Percentiles rank a stretch among this genome's conserved stretches.
These are phyloP conservation scores for Dactylis glomerata DNA, from an alignment of 176 grass and related monocot species.

Conservation along the genomic window DNA sequence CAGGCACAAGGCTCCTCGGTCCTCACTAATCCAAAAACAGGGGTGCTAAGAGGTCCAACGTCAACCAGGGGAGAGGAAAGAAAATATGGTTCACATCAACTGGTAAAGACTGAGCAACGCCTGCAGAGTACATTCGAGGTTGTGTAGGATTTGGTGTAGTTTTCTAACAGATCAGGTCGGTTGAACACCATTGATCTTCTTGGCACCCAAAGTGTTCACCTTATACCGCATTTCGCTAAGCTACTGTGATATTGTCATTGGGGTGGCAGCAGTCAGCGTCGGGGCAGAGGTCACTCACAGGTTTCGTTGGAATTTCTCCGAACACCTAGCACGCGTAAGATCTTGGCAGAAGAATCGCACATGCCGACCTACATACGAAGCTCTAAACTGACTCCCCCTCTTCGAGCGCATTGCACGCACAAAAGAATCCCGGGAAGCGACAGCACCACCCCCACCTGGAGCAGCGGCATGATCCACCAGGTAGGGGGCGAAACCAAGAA, in stretches of 20 bases:
- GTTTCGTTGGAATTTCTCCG: conserved; percentile 19
- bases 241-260: not conserved
- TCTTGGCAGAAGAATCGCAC: not conserved
- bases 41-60: not conserved
- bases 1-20: not conserved
- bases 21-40: not conserved
- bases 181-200: not conserved
- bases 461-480: not conserved
- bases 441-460: not conserved
- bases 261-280: not conserved
- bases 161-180: not conserved
- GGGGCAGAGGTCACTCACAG: not conserved
- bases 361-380: not conserved
- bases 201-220: not conserved
- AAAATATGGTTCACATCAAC: not conserved
- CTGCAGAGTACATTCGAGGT: not conserved
- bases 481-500: not conserved
- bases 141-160: not conserved
- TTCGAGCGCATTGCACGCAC: not conserved
- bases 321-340: conserved; percentile 16
- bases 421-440: not conserved
- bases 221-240: not conserved
- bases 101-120: not conserved
- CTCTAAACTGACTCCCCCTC: not conserved
- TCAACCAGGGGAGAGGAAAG: not conserved